Base-by-base conservation (phyloP, 2,329 filamentous ascomycete genomes). In the Coniochaeta pulveracea region DNA sequence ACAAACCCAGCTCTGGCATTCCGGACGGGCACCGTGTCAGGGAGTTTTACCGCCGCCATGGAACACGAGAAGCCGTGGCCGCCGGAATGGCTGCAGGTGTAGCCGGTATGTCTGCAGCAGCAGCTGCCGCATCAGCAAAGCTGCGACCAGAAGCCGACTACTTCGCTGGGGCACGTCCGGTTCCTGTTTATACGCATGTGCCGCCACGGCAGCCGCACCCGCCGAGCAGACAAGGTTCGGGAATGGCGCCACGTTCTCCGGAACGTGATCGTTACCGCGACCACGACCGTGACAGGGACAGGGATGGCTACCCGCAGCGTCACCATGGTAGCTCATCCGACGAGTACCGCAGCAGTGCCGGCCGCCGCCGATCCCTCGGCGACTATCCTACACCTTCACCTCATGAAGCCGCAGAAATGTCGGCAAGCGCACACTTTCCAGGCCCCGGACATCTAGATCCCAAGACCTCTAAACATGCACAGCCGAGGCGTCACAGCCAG, bases 351-450 rank as follows among this genome's bases (percentile, higher is more conserved):
- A 50, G 46, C 10, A 17, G 28, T 10, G 21, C 14, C 10, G 58
- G 63, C 24, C 57, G 66, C 21, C 57, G 66, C 24, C 58, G 62
- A 35, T 72, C 68, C 49, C 64, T 67, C 46, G 69, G 67, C 3
- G 69, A 72, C 36, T 60, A 63, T 33, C 60, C 61, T 3, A 55
- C 54, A 3, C 55, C 28, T 11, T 6, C 57, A 1, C 51, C 52
- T 3, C 44, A 32, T 16, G 27, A 32, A 9, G 17, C 29, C 4
- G 28, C 34, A 8, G 28, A 18, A 25, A 22, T 16, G 19, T n/a
- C n/a, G n/a, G n/a, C n/a, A n/a, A n/a, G 34, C 37, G n/a, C 46
- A 37, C 17, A 31, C 39, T 10, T 33, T 39, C 10, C 38, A 38
- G 16, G 32, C 39, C 14, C 37, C 47, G 14, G 49, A 64, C 34